Percentiles rank a stretch among this genome's conserved stretches.
phyloP scores from a whole-genome alignment of 768 basidiomycete genomes.

The Amanita rubescens region DNA sequence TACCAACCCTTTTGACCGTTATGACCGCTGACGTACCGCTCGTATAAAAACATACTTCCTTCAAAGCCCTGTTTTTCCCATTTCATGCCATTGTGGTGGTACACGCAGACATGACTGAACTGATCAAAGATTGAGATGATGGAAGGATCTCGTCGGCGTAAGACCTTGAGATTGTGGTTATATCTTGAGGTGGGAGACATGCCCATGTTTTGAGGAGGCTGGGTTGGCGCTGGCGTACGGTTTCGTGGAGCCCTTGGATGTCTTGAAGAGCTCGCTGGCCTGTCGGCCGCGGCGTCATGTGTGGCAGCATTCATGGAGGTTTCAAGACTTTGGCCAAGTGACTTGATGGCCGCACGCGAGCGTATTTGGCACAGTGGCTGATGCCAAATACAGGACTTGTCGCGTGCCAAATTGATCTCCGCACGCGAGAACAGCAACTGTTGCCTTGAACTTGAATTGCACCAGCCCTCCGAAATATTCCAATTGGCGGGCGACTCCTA shows the following conservation, averaged over 20 bases:
- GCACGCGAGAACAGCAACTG: no score
- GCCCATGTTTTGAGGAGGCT: slow-evolving; percentile 27
- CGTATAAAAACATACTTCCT: slow-evolving; percentile 86
- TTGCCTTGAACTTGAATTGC: no score
- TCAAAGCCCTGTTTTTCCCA: slow-evolving; percentile 84
- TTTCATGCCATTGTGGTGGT: slow-evolving; percentile 63
- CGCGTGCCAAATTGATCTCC: no score
- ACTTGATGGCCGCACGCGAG: slow-evolving; percentile 18
- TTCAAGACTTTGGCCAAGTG: slow-evolving; percentile 20
- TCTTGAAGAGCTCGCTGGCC: background rate
- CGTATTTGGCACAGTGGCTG: slow-evolving; percentile 1
- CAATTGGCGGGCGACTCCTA: no score
- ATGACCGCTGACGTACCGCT: slow-evolving; percentile 46
- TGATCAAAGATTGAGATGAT: slow-evolving; percentile 80
- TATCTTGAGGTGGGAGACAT: slow-evolving; percentile 66
- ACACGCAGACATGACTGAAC: slow-evolving; percentile 82
- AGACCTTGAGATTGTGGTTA: slow-evolving; percentile 71
- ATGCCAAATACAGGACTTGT: background rate
- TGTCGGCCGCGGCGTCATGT: background rate
- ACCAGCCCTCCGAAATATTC: no score
- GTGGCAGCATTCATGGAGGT: background rate
- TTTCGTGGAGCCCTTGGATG: slow-evolving; percentile 14
- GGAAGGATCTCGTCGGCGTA: slow-evolving; percentile 71
- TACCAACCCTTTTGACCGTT: slow-evolving; percentile 5
- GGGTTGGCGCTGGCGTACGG: slow-evolving; percentile 8